Evolutionary conservation across 2,329 filamentous ascomycete species (phyloP).

Genomic region (Microsporum canis): DNA sequence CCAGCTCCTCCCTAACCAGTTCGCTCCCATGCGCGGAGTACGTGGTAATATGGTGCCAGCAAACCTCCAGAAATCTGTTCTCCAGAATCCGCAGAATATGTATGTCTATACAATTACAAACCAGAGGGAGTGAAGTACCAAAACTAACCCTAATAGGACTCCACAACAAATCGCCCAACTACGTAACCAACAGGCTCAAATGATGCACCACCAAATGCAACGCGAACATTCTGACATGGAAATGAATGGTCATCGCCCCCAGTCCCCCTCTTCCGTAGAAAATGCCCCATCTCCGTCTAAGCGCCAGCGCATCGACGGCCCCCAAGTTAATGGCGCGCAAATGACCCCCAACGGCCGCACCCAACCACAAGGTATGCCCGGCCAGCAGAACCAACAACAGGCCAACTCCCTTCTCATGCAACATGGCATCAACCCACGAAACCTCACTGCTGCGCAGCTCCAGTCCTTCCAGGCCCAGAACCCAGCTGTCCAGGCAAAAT

Average conservation of each 20-base stretch:
- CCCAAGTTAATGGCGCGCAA: constrained; percentile 61
- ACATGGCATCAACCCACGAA: constrained; percentile 64
- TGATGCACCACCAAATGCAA: constrained; percentile 73
- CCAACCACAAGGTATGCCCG: constrained; percentile 59
- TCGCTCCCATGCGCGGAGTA: constrained; percentile 52
- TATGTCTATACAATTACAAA: constrained; percentile 19
- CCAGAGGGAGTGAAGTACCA: background rate
- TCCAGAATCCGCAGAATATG: constrained; percentile 49
- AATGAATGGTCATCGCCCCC: constrained; percentile 65
- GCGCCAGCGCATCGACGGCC: constrained; percentile 67
- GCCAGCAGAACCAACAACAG: constrained; percentile 48
- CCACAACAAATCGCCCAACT: constrained; percentile 61
- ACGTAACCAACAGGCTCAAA: constrained; percentile 44
- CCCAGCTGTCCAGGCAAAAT: constrained; percentile 61
- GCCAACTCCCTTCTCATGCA: constrained; percentile 34
- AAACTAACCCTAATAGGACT: constrained; percentile 30
- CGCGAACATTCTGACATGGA: constrained; percentile 80
- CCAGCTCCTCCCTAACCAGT: constrained; percentile 46
- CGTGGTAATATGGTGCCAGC: constrained; percentile 27
- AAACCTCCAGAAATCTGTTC: constrained; percentile 57
- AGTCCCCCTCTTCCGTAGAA: constrained; percentile 71
- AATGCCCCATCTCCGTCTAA: constrained; percentile 90
- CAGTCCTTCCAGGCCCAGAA: constrained; percentile 47
- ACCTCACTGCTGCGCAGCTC: constrained; percentile 66
- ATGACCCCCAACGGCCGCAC: constrained; percentile 65